A percentile compares a stretch with the other conserved stretches of the same genome.
Evolutionary conservation across 2,329 filamentous ascomycete species (phyloP).

Genomic region (Neurospora sp.): DNA sequence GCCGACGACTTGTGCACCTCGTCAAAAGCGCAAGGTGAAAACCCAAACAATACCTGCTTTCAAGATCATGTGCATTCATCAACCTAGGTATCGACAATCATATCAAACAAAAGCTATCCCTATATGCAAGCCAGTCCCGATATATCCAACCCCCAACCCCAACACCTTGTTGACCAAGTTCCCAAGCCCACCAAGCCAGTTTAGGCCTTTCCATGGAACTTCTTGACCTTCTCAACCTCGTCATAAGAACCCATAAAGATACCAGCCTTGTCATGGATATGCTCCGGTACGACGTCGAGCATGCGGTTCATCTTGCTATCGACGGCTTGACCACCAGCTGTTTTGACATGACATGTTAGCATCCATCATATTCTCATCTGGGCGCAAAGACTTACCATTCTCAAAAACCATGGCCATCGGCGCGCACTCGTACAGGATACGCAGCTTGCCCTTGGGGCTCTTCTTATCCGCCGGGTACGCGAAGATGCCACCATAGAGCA

Average conservation of each 20-base stretch:
- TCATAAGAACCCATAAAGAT: constrained; percentile 95
- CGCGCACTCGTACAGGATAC: constrained; percentile 96
- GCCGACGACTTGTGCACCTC: neutral
- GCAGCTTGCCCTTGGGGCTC: constrained; percentile 94
- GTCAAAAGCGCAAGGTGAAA: neutral
- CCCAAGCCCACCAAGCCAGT: neutral
- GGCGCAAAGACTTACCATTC: constrained; percentile 58
- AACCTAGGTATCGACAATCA: neutral
- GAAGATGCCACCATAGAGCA: constrained; percentile 94
- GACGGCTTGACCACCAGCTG: constrained; percentile 84
- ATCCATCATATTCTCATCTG: neutral
- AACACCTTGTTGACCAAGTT: neutral
- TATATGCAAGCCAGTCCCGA: neutral
- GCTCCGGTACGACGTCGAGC: constrained; percentile 78
- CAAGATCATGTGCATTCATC: neutral
- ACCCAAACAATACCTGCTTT: neutral
- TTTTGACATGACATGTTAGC: constrained; percentile 8
- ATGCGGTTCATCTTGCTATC: constrained; percentile 87
- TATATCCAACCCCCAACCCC: neutral
- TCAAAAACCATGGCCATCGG: constrained; percentile 99
- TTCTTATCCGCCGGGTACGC: constrained; percentile 97
- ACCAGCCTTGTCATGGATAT: constrained; percentile 90
- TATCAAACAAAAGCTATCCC: constrained; percentile 1
- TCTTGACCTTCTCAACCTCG: constrained; percentile 92
- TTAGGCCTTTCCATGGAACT: constrained; percentile 41